Base-by-base conservation (phyloP, 2,329 filamentous ascomycete species). In the Apiospora pterosperma region DNA sequence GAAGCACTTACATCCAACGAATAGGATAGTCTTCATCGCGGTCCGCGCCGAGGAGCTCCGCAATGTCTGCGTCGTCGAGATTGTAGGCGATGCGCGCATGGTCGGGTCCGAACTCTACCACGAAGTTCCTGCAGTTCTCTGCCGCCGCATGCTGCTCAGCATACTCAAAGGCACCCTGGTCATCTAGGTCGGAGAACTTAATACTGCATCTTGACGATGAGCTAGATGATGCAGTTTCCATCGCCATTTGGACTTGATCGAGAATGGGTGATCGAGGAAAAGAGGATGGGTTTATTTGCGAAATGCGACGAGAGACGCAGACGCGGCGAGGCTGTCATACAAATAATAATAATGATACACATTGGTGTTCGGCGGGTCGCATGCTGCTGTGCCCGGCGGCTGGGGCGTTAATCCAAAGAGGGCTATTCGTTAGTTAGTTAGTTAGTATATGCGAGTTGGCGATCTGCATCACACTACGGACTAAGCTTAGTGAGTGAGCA, bases 1-100 rank as follows among this genome's bases (percentile, higher is more conserved):
- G 34, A 34, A 10, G 25, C 23, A 65, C 86, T 74, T 77, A 88
- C 86, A 93, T 92, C 91, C 91, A 93, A 75, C 90, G 82, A 4
- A 90, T 88, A 3, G 77, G 76, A 42, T 71, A 71, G 1, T 73
- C 66, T 81, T 83, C 58, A 82, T 77, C 60, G 78, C 80, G 63
- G 41, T 71, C 52, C 63, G 63, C 36, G 64, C 71, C 66, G 36
- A 82, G 72, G 2, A 86, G 73, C 21, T 67, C 66, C 16, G 74
- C 64, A 36, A 88, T 74, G 3, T 83, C 78, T 1, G 75, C 67
- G 1, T 75, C 70, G 4, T 76, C 71, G 10, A 91, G 75, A 69
- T 90, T 78, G 62, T 85, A 84, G 3, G 84, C 86, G 65, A 87
- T 84, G 63, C 78, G 82, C 41, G 87, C 86, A 44, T 80, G 74